Percentiles rank a stretch among this genome's conserved stretches.
Conservation (phyloP, 495 filamentous ascomycete species). For the Penicillium coffeae region DNA sequence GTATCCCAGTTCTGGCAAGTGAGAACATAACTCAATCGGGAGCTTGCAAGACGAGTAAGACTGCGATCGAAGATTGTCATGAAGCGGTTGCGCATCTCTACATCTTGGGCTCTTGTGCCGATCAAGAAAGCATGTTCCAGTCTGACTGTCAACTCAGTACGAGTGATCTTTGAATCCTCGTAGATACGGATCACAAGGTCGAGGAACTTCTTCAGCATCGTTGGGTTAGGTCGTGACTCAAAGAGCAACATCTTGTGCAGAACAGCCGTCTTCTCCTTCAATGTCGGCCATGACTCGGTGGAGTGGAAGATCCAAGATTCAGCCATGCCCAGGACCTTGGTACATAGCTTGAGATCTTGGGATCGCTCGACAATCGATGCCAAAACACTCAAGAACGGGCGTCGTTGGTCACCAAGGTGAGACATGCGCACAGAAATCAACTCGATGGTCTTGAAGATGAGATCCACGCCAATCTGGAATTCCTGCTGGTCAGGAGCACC, state of each 20-base stretch:
- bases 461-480: slow-evolving; percentile 74
- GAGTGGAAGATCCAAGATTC: slow-evolving; percentile 93
- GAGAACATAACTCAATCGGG: slow-evolving; percentile 81
- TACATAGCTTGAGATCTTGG: slow-evolving; percentile 74
- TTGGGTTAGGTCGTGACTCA: slow-evolving; percentile 74
- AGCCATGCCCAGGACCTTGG: slow-evolving; percentile 91
- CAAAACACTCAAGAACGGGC: slow-evolving; percentile 90
- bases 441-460: slow-evolving; percentile 93
- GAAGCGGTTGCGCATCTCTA: slow-evolving; percentile 95
- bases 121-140: slow-evolving; percentile 98
- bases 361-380: slow-evolving; percentile 95
- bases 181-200: slow-evolving; percentile 96
- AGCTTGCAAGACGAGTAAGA: slow-evolving; percentile 79
- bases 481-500: slow-evolving; percentile 69
- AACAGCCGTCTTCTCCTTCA: slow-evolving; percentile 97
- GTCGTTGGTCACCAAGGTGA: slow-evolving; percentile 81
- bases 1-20: slow-evolving; percentile 97
- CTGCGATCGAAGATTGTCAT: slow-evolving; percentile 91
- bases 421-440: slow-evolving; percentile 89
- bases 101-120: slow-evolving; percentile 87
- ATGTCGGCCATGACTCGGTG: slow-evolving; percentile 85
- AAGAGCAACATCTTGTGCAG: slow-evolving; percentile 96
- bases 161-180: slow-evolving; percentile 89
- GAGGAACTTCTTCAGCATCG: slow-evolving; percentile 85
- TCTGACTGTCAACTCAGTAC: slow-evolving; percentile 91